Conservation (phyloP, 1,284 basidiomycete species). For the Puccinia novopanici region DNA sequence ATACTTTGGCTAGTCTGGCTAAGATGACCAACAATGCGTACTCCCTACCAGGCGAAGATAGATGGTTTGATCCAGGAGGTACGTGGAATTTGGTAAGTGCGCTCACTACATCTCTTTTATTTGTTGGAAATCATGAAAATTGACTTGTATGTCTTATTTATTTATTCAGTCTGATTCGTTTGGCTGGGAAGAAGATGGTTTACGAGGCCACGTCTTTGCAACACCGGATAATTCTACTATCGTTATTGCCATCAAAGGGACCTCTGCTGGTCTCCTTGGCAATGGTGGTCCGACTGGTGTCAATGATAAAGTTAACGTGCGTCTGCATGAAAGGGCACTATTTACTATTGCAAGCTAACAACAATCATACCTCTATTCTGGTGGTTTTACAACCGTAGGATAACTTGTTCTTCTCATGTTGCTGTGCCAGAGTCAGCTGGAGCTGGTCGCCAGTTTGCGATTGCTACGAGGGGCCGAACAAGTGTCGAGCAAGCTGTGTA, state of each 20-base stretch:
- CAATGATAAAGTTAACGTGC: conserved; percentile 83
- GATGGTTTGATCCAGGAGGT: conserved; percentile 75
- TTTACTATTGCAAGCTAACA: neutral
- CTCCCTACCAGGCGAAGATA: conserved; percentile 59
- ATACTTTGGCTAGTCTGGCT: conserved; percentile 77
- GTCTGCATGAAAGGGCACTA: conserved; percentile 48
- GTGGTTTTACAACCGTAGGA: conserved; percentile 62
- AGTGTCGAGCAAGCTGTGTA: conserved; percentile 80
- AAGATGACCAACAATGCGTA: conserved; percentile 97
- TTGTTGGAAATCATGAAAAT: conserved; percentile 43
- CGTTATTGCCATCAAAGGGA: conserved; percentile 90
- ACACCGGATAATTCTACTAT: conserved; percentile 75
- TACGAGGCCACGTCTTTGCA: conserved; percentile 77
- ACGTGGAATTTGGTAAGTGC: conserved; percentile 69
- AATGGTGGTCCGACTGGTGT: conserved; percentile 76
- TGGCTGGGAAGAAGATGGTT: conserved; percentile 87
- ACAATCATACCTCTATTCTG: neutral
- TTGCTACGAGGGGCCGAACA: conserved; percentile 72
- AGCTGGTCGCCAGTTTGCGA: conserved; percentile 93
- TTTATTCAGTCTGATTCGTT: conserved; percentile 71
- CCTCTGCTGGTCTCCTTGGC: conserved; percentile 76
- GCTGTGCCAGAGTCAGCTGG: conserved; percentile 91
- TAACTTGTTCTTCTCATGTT: conserved; percentile 96
- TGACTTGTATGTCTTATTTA: conserved; percentile 54
- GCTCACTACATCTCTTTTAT: conserved; percentile 41